Conservation (phyloP, 2,329 filamentous ascomycete genomes). For the Penicillium sp. region DNA sequence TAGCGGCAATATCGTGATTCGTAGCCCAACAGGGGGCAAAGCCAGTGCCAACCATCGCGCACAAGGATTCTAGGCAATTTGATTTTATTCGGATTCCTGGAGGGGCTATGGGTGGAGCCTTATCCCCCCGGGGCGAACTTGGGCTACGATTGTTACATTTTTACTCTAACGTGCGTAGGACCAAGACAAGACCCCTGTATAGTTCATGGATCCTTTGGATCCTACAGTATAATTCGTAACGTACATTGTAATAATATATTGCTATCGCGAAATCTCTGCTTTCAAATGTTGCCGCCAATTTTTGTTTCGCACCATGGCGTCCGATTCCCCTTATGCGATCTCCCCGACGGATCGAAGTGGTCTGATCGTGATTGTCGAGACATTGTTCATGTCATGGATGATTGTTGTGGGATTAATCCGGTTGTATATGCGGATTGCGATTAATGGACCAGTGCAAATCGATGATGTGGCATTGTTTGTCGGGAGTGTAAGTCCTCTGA, state of each 20-base stretch:
- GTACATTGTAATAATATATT: background rate
- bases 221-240: background rate
- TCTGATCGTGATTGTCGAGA: slow-evolving; percentile 16
- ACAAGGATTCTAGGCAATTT: background rate
- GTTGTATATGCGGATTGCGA: slow-evolving; percentile 23
- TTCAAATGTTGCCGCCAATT: too few relatives aligned
- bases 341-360: slow-evolving; percentile 18
- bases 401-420: slow-evolving; percentile 17
- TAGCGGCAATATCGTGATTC: background rate
- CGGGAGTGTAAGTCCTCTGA: slow-evolving; percentile 13
- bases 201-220: background rate
- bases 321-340: slow-evolving; percentile 11
- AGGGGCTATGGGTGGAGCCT: background rate
- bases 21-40: background rate
- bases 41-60: background rate
- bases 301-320: slow-evolving; percentile 5
- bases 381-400: slow-evolving; percentile 27
- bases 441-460: slow-evolving; percentile 25
- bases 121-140: background rate
- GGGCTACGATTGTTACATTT: background rate
- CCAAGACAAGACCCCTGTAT: background rate
- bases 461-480: slow-evolving; percentile 23
- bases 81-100: background rate
- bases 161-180: background rate
- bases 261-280: too few relatives aligned